Base-by-base conservation (phyloP, 2,329 filamentous ascomycete genomes). In the Coniochaeta sp. region DNA sequence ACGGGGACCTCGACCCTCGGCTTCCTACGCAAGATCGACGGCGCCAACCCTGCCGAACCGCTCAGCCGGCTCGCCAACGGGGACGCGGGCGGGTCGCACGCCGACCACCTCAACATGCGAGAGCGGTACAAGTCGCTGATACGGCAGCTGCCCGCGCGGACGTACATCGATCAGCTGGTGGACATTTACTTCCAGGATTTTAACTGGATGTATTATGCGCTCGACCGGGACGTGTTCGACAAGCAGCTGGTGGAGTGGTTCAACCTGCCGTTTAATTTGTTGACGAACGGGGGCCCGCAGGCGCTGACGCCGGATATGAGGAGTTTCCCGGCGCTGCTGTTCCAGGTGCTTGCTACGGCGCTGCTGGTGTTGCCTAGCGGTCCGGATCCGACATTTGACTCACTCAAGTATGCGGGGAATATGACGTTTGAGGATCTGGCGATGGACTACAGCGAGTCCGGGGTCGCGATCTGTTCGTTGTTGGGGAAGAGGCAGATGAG, bases 381-480 rank as follows among this genome's bases (percentile, higher is more conserved):
- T 9, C 65, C 72, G 8, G 72, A 79, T 27, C 64, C 72, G 33
- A 72, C 67, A 4, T 80, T 82, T 45, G 75, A 79, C 26, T 69
- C 73, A 2, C 67, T 85, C 48, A 83, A 83, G 61, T 82, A 83
- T 58, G 75, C 77, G 1, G 74, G 71, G 3, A 76, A 72, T 47
- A 82, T 82, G 76, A 76, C 75, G 2, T 81, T 83, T 54, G 78
- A 83, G 61, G 79, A 83, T 49, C 64, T 85, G 18, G 80, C 81
- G 2, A 67, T 69, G 14, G 81, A 83, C 52, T 85, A 83, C 59
- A 83, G 79, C 58, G 79, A 84, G 51, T 74, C 77, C 0, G 78
- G 80, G 6, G 67, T 77, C 24, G 69, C 73, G 8, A 72, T 85
- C 40, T 60, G 82, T 35, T 68, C 69, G 14, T 62, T 84, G 20